Percentiles rank a stretch among this genome's conserved stretches.
Evolutionary conservation across 208 protist species (phyloP).

Genomic region (Crithidia sp.): DNA sequence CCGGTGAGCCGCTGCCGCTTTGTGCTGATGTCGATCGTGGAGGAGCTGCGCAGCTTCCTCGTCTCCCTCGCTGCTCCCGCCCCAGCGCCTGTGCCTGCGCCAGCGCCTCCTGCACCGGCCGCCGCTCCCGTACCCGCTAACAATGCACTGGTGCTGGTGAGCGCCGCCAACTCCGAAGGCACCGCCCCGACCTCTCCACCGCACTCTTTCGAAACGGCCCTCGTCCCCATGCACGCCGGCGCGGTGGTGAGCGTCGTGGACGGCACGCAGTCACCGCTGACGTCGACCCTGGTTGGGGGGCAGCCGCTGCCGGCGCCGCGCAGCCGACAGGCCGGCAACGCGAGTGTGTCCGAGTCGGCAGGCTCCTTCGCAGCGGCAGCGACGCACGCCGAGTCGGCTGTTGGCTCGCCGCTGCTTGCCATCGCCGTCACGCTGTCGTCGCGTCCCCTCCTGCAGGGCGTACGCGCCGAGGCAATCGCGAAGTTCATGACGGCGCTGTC

Average conservation of each 20-base stretch:
- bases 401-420: slow-evolving; percentile 25
- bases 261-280: slow-evolving; percentile 15
- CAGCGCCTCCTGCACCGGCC: background rate
- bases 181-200: background rate
- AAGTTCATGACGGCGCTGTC: slow-evolving; percentile 61
- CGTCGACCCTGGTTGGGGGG: slow-evolving; percentile 40
- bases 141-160: background rate
- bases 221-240: background rate
- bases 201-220: background rate
- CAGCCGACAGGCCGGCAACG: slow-evolving; percentile 35
- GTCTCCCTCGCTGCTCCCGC: slow-evolving; percentile 15
- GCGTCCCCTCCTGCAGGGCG: slow-evolving; percentile 27
- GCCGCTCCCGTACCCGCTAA: background rate
- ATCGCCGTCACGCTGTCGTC: slow-evolving; percentile 23
- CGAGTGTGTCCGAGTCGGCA: slow-evolving; percentile 19
- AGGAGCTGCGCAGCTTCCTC: slow-evolving; percentile 32
- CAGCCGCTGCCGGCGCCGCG: slow-evolving; percentile 57
- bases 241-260: background rate
- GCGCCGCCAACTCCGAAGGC: slow-evolving; percentile 1
- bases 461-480: slow-evolving; percentile 53
- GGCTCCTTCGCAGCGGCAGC: slow-evolving; percentile 25
- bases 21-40: slow-evolving; percentile 64
- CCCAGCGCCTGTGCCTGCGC: background rate
- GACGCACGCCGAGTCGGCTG: slow-evolving; percentile 15
- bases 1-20: slow-evolving; percentile 68